Base-by-base conservation (phyloP, 768 basidiomycete species). In the Panaeolus cyanescens region DNA sequence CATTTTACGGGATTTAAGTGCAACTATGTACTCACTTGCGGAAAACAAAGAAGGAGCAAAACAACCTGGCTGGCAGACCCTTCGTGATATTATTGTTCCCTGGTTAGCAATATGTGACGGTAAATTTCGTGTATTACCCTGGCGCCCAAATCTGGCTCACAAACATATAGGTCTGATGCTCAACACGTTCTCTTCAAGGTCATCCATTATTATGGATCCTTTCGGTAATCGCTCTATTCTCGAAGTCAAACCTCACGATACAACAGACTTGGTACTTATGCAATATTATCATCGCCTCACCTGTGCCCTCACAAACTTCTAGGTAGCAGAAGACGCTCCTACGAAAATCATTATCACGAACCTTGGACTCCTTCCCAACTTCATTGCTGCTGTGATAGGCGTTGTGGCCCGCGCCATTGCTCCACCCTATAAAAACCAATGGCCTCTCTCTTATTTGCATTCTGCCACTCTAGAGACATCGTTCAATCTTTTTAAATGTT, bases 381-480 rank as follows among this genome's bases (percentile, higher is more conserved):
- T 89, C 59, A 72, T 85, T 50, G 76, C 78, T 32, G 71, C 82
- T 32, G 67, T 85, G 22, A 67, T 83, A 19, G 79, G 84, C 34
- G 68, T 85, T 13, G 64, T 84, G 22, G 71, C 77, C 31, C 76
- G 74, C 55, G 69, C 79, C 1, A 60, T 88, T 50, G 73, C 71
- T 39, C 79, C 80, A 3, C 67, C 80, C 1, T 70, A 83, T 12
- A 75, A 77, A 40, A 79, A 77, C 12, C 78, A 80, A 32, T 82
- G 81, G 74, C 83, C 85, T 55, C 74, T 87, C 8, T 67, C 71
- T 15, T 85, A 89, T 65, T 65, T 85, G 40, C 65, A 77, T 50
- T 81, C 80, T 32, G 75, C 72, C 32, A 70, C 79, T 10, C 72
- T 78, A 13, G 79, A 80, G 33, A 68, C 80, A 15, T 66, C 78